Conservation (phyloP, 2,329 filamentous ascomycete species). For the Fusarium coffeatum region DNA sequence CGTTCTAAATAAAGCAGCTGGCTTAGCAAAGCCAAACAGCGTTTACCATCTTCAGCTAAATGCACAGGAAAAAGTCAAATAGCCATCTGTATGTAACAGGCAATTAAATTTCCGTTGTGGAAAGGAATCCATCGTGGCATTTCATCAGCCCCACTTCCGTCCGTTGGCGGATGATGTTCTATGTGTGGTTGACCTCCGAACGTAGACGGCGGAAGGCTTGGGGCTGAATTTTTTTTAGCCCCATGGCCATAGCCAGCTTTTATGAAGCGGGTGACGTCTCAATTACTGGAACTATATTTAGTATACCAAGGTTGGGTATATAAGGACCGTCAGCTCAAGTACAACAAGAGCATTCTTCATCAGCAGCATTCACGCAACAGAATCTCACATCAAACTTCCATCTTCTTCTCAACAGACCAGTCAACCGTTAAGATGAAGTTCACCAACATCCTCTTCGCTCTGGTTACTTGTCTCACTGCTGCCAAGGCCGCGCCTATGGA, state of each 20-base stretch:
- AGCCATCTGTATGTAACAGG: accelerated
- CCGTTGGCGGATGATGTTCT: background rate
- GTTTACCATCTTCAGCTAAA: background rate
- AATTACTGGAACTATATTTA: background rate
- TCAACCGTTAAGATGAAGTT: background rate
- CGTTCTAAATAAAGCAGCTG: background rate
- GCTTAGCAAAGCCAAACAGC: background rate
- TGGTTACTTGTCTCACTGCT: background rate
- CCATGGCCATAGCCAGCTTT: background rate
- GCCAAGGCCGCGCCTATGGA: background rate
- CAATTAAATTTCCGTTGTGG: background rate
- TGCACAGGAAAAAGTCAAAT: background rate
- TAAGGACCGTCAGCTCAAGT: background rate
- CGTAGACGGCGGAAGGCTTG: background rate
- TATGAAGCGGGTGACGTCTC: accelerated
- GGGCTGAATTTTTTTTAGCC: background rate
- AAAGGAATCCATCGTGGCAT: background rate
- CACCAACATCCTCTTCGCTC: background rate
- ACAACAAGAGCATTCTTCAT: background rate
- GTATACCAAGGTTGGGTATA: background rate
- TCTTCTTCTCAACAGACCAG: background rate
- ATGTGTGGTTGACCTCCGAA: background rate
- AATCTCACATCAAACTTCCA: background rate
- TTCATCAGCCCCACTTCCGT: background rate
- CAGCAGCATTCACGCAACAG: background rate